Evolutionary conservation across 768 basidiomycete genomes (phyloP).

Genomic region (Collybia nuda): DNA sequence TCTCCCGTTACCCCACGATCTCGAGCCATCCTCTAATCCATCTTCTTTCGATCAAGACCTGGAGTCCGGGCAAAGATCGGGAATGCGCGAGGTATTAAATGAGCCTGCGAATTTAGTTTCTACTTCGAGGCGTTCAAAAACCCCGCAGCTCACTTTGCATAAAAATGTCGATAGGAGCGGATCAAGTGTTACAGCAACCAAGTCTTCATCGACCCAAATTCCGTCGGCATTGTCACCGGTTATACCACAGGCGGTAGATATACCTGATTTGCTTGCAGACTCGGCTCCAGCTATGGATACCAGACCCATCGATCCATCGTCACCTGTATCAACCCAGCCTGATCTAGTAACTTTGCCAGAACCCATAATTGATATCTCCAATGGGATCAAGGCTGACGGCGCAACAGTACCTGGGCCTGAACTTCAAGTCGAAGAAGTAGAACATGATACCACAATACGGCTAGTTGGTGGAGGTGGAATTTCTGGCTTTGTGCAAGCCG

Average conservation of each 20-base stretch:
- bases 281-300: constrained; percentile 34
- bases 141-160: constrained; percentile 3
- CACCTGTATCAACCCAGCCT: constrained; percentile 9
- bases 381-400: constrained; percentile 2
- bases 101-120: constrained; percentile 20
- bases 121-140: constrained; percentile 10
- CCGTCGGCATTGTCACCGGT: constrained; percentile 7
- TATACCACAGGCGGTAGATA: constrained; percentile 18
- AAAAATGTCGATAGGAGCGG: neutral
- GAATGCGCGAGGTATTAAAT: constrained; percentile 34
- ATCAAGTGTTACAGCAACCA: neutral
- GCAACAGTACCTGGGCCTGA: constrained; percentile 12
- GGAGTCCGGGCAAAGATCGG: constrained; percentile 44
- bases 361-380: neutral
- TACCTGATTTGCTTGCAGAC: constrained; percentile 53
- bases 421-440: constrained; percentile 12
- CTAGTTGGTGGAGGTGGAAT: constrained; percentile 58
- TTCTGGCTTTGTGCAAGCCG: constrained; percentile 30
- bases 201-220: neutral
- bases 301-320: constrained; percentile 34
- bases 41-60: constrained; percentile 46
- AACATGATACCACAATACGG: constrained; percentile 48
- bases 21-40: constrained; percentile 45
- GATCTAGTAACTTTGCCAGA: constrained; percentile 8
- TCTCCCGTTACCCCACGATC: constrained; percentile 65